These are phyloP conservation scores for Acer negundo DNA, from an alignment of 345 rosid species.

Conservation along the genomic window DNA sequence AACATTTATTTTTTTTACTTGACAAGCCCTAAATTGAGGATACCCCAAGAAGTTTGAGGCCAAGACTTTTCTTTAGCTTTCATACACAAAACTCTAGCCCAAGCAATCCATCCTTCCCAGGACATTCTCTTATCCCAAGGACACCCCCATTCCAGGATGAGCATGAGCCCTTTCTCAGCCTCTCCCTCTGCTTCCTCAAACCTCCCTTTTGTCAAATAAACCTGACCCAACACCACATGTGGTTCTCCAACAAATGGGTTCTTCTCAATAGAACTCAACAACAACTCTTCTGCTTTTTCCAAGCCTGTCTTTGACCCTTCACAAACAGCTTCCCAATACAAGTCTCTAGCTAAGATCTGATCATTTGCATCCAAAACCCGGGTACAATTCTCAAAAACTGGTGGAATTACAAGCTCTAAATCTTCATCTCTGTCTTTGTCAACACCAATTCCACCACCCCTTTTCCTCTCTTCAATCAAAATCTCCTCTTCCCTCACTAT, in stretches of 20 bases:
- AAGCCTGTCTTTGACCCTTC: constrained; percentile 43
- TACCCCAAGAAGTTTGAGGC: constrained; percentile 83
- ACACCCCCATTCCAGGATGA: constrained; percentile 86
- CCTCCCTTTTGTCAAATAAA: constrained; percentile 57
- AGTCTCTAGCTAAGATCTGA: constrained; percentile 61
- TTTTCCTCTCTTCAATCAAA: constrained; percentile 50
- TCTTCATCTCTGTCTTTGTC: constrained; percentile 64
- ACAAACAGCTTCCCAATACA: constrained; percentile 82
- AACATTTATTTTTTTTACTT: constrained; percentile 27
- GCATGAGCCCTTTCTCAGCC: constrained; percentile 63
- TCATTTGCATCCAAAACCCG: constrained; percentile 54
- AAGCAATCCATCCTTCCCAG: constrained; percentile 96
- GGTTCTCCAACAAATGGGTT: constrained; percentile 90
- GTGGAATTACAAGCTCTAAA: constrained; percentile 73
- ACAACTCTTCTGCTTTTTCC: constrained; percentile 53
- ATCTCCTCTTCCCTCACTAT: constrained; percentile 83
- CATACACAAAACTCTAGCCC: constrained; percentile 77
- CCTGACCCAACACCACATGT: constrained; percentile 66
- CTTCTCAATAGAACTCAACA: constrained; percentile 52
- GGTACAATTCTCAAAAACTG: constrained; percentile 65
- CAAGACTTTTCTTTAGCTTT: constrained; percentile 80
- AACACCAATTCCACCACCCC: constrained; percentile 30
- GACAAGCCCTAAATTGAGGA: constrained; percentile 79
- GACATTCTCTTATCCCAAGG: constrained; percentile 96
- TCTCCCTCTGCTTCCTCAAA: constrained; percentile 68